Percentiles rank a stretch among this genome's conserved stretches.
Conservation (phyloP, 2,329 filamentous ascomycete species). For the Ceratocystiopsis sp. region DNA sequence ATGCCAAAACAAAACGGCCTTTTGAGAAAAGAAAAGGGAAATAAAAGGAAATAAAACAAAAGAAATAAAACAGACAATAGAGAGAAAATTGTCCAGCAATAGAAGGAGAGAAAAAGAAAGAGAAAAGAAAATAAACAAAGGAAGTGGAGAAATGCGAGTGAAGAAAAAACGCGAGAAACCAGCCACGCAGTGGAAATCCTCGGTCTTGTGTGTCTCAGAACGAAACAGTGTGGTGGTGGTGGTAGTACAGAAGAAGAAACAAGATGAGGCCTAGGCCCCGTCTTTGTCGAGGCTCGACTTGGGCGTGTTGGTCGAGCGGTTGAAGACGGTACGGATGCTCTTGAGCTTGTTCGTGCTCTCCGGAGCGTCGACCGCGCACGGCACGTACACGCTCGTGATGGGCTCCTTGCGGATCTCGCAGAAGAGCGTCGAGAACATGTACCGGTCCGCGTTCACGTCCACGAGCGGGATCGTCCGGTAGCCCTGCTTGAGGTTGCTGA, state of each 20-base stretch:
- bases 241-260: background rate
- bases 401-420: slow-evolving; percentile 61
- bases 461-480: slow-evolving; percentile 84
- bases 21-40: background rate
- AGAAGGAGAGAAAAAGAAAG: slow-evolving; percentile 7
- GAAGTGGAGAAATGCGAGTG: background rate
- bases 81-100: slow-evolving; percentile 5
- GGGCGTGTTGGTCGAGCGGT: slow-evolving; percentile 30
- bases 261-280: background rate
- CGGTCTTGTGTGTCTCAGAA: background rate
- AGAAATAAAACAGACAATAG: background rate
- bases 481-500: slow-evolving; percentile 74
- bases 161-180: background rate
- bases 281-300: slow-evolving; percentile 27
- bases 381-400: slow-evolving; percentile 38
- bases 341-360: slow-evolving; percentile 35
- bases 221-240: too few relatives aligned
- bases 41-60: background rate
- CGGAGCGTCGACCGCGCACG: slow-evolving; percentile 22
- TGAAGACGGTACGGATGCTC: slow-evolving; percentile 31
- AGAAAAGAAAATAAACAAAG: background rate
- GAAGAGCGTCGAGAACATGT: slow-evolving; percentile 87
- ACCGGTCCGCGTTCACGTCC: slow-evolving; percentile 79
- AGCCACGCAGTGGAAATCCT: too few relatives aligned
- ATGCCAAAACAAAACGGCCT: background rate